phyloP scores from a whole-genome alignment of 208 protist species.

The Acanthamoeba royreba region DNA sequence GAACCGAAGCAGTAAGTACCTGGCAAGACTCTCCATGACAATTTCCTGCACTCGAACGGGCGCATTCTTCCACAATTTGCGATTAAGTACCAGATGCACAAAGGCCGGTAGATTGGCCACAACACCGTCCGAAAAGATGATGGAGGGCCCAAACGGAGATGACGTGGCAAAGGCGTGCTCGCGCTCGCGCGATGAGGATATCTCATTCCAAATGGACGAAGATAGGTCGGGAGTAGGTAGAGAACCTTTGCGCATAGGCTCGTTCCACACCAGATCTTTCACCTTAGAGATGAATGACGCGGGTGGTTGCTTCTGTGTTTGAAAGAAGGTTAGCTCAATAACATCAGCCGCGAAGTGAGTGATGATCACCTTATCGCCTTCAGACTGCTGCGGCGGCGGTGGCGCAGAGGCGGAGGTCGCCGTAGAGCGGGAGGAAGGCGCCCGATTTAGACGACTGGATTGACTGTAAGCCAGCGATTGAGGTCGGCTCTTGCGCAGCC shows the following conservation, averaged over 20 bases:
- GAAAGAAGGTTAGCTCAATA: background rate
- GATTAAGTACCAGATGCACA: constrained; percentile 13
- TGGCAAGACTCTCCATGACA: background rate
- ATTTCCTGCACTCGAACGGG: background rate
- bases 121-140: background rate
- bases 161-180: background rate
- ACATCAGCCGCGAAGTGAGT: no score
- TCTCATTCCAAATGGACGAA: background rate
- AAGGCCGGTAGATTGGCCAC: constrained; percentile 28
- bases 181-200: background rate
- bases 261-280: background rate
- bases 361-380: background rate
- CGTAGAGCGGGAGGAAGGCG: no score
- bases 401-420: no score
- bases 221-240: background rate
- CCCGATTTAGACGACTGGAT: background rate
- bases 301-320: background rate
- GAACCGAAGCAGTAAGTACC: background rate
- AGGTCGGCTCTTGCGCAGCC: background rate
- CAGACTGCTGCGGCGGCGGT: no score
- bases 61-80: background rate
- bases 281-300: constrained; percentile 6
- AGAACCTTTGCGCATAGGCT: background rate
- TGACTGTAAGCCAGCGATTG: background rate
- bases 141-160: background rate